Base-by-base conservation (phyloP, 148 eudicot genomes). In the Cornus kousa region DNA sequence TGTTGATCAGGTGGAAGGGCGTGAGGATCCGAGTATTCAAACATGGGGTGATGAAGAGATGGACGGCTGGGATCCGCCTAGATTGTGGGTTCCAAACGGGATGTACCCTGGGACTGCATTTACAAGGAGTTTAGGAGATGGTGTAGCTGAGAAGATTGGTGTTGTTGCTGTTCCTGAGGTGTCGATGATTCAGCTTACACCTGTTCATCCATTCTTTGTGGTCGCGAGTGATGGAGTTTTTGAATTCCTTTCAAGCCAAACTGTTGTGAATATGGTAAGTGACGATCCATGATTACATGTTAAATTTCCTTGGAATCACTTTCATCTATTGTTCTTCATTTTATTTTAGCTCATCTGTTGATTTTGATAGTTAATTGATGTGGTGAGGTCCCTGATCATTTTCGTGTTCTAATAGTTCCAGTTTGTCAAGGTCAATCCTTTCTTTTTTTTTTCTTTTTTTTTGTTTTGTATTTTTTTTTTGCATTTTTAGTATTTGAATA, bases 71-170 rank as follows among this genome's bases (percentile, higher is more conserved):
- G 99, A 95, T 73, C 99, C 99, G n/a, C 99, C 99, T 0, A 86
- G 99, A 82, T 84, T 95, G 85, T 95, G 99, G 99, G 94, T 95
- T 22, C 91, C 87, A 74, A 86, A 90, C 86, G 97, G 90, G 77
- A 93, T 90, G 93, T 95, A 88, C 75, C 99, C 99, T 4, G 99
- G 99, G 72, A 95, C 99, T 48, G 99, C 99, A 16, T 95, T 95
- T 79, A 95, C 99, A 7, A 81, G 99, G 78, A 95, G 99, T 83
- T 88, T 95, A 68, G 99, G 99, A 68, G 99, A 95, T 76, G 85
- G 93, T 65, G 87, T 83, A 0, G 99, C 99, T 32, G 99, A 93
- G 86, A 89, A 85, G 74, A 95, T 95, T 48, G 99, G 99, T 68
- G 99, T 95, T 24, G 77, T 95, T 79, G 97, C 99, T 20, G 86